Base-by-base conservation (phyloP, 257 asterid genomes). In the Capsicum chinense region DNA sequence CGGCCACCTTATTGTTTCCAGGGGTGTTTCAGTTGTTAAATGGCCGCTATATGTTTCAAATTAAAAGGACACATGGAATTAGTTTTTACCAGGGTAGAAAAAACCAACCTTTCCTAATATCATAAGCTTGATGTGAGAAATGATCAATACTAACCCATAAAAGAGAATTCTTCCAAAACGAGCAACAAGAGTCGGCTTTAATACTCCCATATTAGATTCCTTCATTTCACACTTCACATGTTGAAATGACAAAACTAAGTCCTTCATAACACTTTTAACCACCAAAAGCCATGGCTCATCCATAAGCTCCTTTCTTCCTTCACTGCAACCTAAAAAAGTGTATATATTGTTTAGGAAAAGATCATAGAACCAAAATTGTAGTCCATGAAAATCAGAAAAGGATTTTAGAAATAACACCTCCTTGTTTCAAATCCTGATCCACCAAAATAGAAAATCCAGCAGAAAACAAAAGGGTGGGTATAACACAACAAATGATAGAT, bases 81-180 rank as follows among this genome's bases (percentile, higher is more conserved):
- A 66, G 16, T 26, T 70, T 52, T 35, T 35, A 68, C 54, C 62
- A 26, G 52, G 52, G 76, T 17, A 63, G 17, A 21, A 19, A 21
- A 82, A 35, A 64, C 78, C 0, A 26, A 26, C 33, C 33, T 26
- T 26, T 48, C 71, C 14, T 33, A 37, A 64, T 37, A 26, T 12
- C 33, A 9, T 9, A 56, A 69, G 47, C 60, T 59, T 50, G 79
- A 58, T 21, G 7, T 69, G 15, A 13, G 39, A 79, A 80, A 48
- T 59, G 54, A 70, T 21, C 39, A 48, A 9, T 83, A 90, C 93
- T 85, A 83, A 92, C 92, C 92, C 88, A 63, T 84, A 85, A 86
- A 92, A 89, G 4, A 89, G 85, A 73, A 88, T 64, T 82, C 76
- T 83, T 73, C 95, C 95, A 15, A 92, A 56, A 9, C 91, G 89